A percentile compares a stretch with the other conserved stretches of the same genome.
Evolutionary conservation across 1,139 yeast species (phyloP).

Genomic region (Tardiomyces blankii): DNA sequence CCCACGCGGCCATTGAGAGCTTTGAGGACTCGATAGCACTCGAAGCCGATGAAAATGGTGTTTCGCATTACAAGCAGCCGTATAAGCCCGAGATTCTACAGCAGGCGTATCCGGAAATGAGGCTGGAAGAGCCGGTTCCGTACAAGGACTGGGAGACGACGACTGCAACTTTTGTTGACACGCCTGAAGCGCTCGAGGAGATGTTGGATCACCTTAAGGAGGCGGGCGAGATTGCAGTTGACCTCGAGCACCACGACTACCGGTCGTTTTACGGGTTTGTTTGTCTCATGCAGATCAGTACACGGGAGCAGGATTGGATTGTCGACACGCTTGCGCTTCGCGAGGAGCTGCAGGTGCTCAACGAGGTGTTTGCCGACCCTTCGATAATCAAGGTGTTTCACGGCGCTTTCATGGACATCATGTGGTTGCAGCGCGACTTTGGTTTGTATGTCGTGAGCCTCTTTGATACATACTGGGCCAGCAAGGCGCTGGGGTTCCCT

Average conservation of each 20-base stretch:
- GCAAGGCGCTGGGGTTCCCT: conserved; percentile 66
- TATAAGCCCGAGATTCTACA: conserved; percentile 64
- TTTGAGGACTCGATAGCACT: conserved; percentile 41
- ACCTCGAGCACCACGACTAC: conserved; percentile 92
- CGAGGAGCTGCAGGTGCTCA: conserved; percentile 57
- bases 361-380: conserved; percentile 73
- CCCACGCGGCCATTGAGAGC: conserved; percentile 45
- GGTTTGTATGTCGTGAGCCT: conserved; percentile 84
- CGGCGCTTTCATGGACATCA: conserved; percentile 94
- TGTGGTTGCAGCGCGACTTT: conserved; percentile 93
- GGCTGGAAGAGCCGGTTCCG: conserved; percentile 42
- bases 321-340: conserved; percentile 68
- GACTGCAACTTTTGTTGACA: conserved; percentile 64
- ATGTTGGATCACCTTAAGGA: conserved; percentile 45
- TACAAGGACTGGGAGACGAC: conserved; percentile 57
- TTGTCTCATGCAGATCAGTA: conserved; percentile 87
- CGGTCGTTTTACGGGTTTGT: conserved; percentile 86
- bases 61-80: conserved; percentile 70
- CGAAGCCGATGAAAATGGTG: conserved; percentile 28
- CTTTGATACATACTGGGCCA: conserved; percentile 90
- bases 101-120: conserved; percentile 56
- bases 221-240: conserved; percentile 74
- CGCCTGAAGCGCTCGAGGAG: conserved; percentile 35
- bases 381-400: conserved; percentile 77
- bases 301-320: conserved; percentile 72